A percentile compares a stretch with the other conserved stretches of the same genome.
phyloP scores from a whole-genome alignment of 192 early-diverging fungal species.

The Gorgonomyces haynaldii region DNA sequence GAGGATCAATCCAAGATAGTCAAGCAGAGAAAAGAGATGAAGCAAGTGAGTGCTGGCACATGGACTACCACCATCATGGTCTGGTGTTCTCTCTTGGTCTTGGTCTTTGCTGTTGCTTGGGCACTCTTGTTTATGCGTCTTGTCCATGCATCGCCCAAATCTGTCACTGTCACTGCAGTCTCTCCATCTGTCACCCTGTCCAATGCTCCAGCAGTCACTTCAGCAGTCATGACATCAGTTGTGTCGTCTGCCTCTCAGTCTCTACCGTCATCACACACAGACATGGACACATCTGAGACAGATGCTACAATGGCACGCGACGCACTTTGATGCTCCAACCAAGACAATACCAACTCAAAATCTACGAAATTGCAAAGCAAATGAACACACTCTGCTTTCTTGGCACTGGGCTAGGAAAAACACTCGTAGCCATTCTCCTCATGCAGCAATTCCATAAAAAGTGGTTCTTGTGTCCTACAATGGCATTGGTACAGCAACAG shows the following conservation, averaged over 20 bases:
- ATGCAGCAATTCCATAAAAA: conserved; percentile 56
- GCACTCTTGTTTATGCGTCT: neutral
- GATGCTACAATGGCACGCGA: too few species aligned
- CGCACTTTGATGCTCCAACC: conserved; percentile 11
- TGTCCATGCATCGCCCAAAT: too few species aligned
- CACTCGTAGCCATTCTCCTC: conserved; percentile 75
- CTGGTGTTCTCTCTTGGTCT: neutral
- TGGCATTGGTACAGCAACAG: conserved; percentile 81
- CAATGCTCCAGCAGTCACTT: too few species aligned
- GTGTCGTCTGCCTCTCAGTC: too few species aligned
- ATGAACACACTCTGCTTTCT: conserved; percentile 79
- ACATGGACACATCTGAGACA: too few species aligned
- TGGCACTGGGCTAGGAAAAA: conserved; percentile 90
- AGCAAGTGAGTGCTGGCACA: neutral
- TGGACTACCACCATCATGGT: neutral
- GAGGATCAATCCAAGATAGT: too few species aligned
- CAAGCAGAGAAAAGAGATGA: neutral
- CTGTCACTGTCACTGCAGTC: too few species aligned
- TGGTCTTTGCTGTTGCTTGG: neutral
- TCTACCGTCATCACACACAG: too few species aligned
- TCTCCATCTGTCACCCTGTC: too few species aligned
- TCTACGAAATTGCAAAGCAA: conserved; percentile 51
- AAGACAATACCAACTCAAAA: conserved; percentile 69
- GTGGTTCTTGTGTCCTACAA: conserved; percentile 75
- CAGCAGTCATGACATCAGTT: too few species aligned